A percentile compares a stretch with the other conserved stretches of the same genome.
Evolutionary conservation across 371 early-diverging fungal species (phyloP).

Genomic region (Mortierella sp.): DNA sequence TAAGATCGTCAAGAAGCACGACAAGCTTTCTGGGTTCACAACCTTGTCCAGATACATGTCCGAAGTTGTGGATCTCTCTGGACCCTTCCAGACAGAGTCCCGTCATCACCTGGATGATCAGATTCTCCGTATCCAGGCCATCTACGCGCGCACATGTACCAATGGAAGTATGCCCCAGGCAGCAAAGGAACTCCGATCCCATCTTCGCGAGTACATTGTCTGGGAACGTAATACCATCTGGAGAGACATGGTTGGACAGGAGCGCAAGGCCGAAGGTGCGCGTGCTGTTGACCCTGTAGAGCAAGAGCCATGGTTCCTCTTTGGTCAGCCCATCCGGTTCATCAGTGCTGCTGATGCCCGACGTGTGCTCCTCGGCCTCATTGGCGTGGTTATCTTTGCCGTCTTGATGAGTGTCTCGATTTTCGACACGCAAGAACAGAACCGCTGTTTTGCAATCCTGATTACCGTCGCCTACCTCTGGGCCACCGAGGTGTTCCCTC

Average conservation of each 20-base stretch:
- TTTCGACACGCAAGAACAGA: slow-evolving; percentile 65
- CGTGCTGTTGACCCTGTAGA: slow-evolving; percentile 50
- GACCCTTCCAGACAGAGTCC: slow-evolving; percentile 70
- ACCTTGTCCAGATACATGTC: slow-evolving; percentile 61
- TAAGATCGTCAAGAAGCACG: slow-evolving; percentile 97
- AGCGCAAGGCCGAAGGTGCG: slow-evolving; percentile 65
- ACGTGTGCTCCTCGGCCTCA: slow-evolving; percentile 25
- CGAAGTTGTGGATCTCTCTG: slow-evolving; percentile 66
- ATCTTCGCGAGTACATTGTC: slow-evolving; percentile 75
- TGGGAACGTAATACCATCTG: slow-evolving; percentile 84
- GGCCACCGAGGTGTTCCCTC: slow-evolving; percentile 86
- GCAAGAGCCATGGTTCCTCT: slow-evolving; percentile 35
- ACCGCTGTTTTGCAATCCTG: slow-evolving; percentile 70
- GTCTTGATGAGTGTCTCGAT: slow-evolving; percentile 53
- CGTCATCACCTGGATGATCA: slow-evolving; percentile 58
- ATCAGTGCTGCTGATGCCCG: slow-evolving; percentile 28
- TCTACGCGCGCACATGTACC: slow-evolving; percentile 71
- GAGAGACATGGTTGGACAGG: slow-evolving; percentile 81
- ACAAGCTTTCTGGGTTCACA: slow-evolving; percentile 78
- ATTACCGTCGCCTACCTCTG: slow-evolving; percentile 64
- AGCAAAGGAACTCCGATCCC: slow-evolving; percentile 64
- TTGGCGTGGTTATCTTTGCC: slow-evolving; percentile 56
- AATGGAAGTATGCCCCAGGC: slow-evolving; percentile 64
- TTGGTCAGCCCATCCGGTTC: slow-evolving; percentile 25
- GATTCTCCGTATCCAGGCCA: slow-evolving; percentile 65